Conservation (phyloP, 2,329 filamentous ascomycete species). For the Alternaria burnsii region DNA sequence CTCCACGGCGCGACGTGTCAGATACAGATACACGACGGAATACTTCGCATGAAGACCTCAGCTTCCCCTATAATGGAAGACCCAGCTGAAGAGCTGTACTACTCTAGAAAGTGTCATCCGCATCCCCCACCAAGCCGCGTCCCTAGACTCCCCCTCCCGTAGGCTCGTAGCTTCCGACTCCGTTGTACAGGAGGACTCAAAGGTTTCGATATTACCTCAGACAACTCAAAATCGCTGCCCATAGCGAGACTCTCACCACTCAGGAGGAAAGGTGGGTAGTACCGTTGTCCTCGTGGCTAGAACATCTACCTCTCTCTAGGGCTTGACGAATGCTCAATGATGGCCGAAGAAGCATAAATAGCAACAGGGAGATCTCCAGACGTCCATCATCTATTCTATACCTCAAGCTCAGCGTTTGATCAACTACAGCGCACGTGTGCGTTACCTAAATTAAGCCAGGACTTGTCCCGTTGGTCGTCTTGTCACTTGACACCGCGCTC, state of each 20-base stretch:
- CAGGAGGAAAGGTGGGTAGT: conserved; percentile 12
- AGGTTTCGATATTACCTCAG: conserved; percentile 18
- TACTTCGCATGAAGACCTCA: neutral
- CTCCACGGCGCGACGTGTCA: conserved; percentile 9
- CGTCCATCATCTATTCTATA: conserved; percentile 15
- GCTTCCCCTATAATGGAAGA: neutral
- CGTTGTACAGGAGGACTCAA: conserved; percentile 7
- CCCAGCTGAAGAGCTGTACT: conserved; percentile 7
- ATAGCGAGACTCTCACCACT: conserved; percentile 5
- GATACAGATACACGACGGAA: neutral
- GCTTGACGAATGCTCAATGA: conserved; percentile 12
- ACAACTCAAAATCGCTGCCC: neutral
- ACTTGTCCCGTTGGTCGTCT: conserved; percentile 11
- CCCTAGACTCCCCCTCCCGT: neutral
- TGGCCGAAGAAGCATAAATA: conserved; percentile 7
- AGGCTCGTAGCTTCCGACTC: conserved; percentile 7
- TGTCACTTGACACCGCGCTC: conserved; percentile 12
- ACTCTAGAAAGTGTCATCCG: conserved; percentile 15
- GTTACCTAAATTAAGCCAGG: conserved; percentile 24
- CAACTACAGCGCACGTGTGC: conserved; percentile 22
- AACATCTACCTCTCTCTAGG: conserved; percentile 16
- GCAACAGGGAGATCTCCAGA: conserved; percentile 15
- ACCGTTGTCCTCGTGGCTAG: conserved; percentile 20
- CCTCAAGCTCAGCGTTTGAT: conserved; percentile 13
- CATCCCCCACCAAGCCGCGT: conserved; percentile 2